A percentile compares a stretch with the other conserved stretches of the same genome.
Evolutionary conservation across 163 green algal species (phyloP).

Genomic region (Scenedesmus sp.): DNA sequence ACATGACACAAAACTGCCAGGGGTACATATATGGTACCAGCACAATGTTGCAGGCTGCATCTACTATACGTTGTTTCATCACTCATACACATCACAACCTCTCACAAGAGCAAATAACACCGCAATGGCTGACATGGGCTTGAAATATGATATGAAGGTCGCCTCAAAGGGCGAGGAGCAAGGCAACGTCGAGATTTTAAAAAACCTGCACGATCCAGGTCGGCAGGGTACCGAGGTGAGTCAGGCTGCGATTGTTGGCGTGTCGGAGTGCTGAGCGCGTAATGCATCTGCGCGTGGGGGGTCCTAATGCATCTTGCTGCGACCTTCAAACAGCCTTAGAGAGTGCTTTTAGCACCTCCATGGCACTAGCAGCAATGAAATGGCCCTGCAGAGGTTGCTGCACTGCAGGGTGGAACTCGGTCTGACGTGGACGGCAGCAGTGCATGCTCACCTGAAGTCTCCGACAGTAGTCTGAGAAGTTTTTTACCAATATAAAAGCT

Average conservation of each 20-base stretch:
- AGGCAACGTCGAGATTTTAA: slow-evolving; percentile 25
- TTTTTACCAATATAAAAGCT: not conserved
- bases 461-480: not conserved
- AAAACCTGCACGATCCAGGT: slow-evolving; percentile 42
- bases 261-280: not conserved
- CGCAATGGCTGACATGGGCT: slow-evolving; percentile 37
- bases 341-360: no score
- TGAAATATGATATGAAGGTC: slow-evolving; percentile 39
- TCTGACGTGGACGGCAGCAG: not conserved
- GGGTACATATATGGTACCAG: no score
- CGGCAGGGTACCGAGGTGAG: slow-evolving; percentile 31
- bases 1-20: no score
- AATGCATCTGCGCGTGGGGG: not conserved
- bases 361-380: not conserved
- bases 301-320: not conserved
- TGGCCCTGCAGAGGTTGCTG: not conserved
- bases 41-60: no score
- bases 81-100: not conserved
- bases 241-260: not conserved
- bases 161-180: slow-evolving; percentile 41
- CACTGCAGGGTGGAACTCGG: not conserved
- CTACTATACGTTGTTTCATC: no score
- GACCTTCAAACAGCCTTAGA: not conserved
- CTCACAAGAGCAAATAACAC: not conserved
- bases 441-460: not conserved